These are phyloP conservation scores for Septoria petroselini DNA, from an alignment of 2,329 filamentous ascomycete species.

Conservation along the genomic window DNA sequence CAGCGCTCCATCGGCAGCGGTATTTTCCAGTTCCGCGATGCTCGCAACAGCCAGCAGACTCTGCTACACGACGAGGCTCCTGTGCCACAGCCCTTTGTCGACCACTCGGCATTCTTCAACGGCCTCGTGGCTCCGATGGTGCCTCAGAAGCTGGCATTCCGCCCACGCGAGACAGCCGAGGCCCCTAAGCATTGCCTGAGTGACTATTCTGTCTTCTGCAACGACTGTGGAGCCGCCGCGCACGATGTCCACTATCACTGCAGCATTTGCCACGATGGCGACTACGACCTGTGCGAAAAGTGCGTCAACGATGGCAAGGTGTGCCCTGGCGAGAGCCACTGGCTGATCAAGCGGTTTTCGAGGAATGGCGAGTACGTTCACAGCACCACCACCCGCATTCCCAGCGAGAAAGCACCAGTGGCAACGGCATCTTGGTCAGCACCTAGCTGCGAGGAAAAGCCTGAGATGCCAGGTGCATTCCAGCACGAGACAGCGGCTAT, in stretches of 20 bases:
- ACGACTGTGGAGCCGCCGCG: slow-evolving; percentile 77
- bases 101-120: slow-evolving; percentile 29
- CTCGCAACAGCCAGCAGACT: slow-evolving; percentile 34
- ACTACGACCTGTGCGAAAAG: slow-evolving; percentile 84
- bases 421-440: slow-evolving; percentile 30
- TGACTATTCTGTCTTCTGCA: slow-evolving; percentile 86
- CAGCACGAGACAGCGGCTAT: slow-evolving; percentile 45
- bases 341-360: slow-evolving; percentile 89
- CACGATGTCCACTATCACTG: slow-evolving; percentile 89
- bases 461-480: slow-evolving; percentile 46
- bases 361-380: slow-evolving; percentile 74
- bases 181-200: slow-evolving; percentile 35
- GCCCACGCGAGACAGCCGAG: slow-evolving; percentile 39
- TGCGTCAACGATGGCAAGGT: slow-evolving; percentile 74
- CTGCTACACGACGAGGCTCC: slow-evolving; percentile 36
- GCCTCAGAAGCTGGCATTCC: slow-evolving; percentile 39
- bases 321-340: slow-evolving; percentile 77
- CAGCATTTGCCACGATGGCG: slow-evolving; percentile 84
- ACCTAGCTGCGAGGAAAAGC: slow-evolving; percentile 36
- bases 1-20: slow-evolving; percentile 36
- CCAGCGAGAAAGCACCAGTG: slow-evolving; percentile 38
- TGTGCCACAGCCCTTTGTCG: slow-evolving; percentile 42
- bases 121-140: slow-evolving; percentile 16
- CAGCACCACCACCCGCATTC: slow-evolving; percentile 78
- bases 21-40: slow-evolving; percentile 41